Evolutionary conservation across 83 land plant genomes (phyloP).

Genomic region (Thuja plicata): DNA sequence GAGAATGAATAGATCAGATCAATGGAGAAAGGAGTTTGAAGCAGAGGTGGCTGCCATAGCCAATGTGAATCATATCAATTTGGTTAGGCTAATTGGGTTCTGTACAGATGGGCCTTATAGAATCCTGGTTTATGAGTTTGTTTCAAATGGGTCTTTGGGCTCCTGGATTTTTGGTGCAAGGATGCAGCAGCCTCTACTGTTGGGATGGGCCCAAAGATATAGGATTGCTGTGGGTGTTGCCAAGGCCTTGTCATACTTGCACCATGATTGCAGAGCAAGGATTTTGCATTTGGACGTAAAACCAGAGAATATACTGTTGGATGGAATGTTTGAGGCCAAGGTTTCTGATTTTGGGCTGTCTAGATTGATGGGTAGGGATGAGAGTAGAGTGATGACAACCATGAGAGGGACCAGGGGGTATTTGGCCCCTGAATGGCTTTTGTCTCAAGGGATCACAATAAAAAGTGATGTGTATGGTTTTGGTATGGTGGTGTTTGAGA

Average conservation of each 20-base stretch:
- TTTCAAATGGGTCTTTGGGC: constrained; percentile 54
- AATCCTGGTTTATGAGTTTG: constrained; percentile 54
- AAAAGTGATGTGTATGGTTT: constrained; percentile 68
- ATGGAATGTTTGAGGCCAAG: constrained; percentile 43
- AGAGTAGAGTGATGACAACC: constrained; percentile 45
- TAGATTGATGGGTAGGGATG: constrained; percentile 51
- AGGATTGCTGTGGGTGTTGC: constrained; percentile 61
- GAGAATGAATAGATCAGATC: constrained; percentile 35
- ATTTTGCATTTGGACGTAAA: constrained; percentile 58
- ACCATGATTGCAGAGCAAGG: constrained; percentile 49
- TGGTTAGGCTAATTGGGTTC: constrained; percentile 56
- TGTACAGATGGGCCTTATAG: constrained; percentile 35
- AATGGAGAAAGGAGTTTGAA: constrained; percentile 51
- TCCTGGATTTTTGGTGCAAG: constrained; percentile 44
- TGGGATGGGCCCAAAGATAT: constrained; percentile 46
- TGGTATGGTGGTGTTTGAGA: constrained; percentile 68
- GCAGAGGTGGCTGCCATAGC: constrained; percentile 62
- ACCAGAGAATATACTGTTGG: constrained; percentile 68
- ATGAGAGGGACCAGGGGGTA: constrained; percentile 67
- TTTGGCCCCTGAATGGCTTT: constrained; percentile 71
- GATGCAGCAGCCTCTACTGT: constrained; percentile 10
- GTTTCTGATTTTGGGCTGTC: constrained; percentile 72
- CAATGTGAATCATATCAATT: constrained; percentile 52
- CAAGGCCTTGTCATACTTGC: constrained; percentile 59
- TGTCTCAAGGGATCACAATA: constrained; percentile 46